These are phyloP conservation scores for Glycine latifolia DNA, from an alignment of 306 rosid species.

Conservation along the genomic window DNA sequence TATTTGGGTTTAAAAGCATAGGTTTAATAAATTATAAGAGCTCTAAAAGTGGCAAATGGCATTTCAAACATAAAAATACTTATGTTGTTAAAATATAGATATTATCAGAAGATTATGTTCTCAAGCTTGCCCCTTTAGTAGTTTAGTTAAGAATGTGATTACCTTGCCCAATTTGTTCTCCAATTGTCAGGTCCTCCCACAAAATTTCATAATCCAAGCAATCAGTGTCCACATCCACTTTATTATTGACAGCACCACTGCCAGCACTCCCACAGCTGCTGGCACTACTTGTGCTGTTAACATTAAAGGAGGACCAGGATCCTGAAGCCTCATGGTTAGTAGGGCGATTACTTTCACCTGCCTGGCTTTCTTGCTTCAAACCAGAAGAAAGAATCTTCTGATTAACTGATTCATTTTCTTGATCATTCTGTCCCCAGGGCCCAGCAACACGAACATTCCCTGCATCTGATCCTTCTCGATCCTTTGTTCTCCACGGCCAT, in stretches of 20 bases:
- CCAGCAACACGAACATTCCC: constrained; percentile 57
- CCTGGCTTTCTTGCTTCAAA: constrained; percentile 63
- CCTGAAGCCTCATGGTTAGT: constrained; percentile 73
- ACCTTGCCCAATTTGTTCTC: constrained; percentile 99
- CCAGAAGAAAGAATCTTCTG: constrained; percentile 55
- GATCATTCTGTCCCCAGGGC: constrained; percentile 76
- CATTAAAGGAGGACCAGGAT: constrained; percentile 81
- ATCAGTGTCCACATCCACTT: constrained; percentile 81
- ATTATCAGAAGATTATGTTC: constrained; percentile 36
- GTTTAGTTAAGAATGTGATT: constrained; percentile 37
- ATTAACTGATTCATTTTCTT: constrained; percentile 64
- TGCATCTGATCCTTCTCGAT: constrained; percentile 69
- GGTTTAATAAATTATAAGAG: constrained; percentile 7
- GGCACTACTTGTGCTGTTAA: constrained; percentile 95
- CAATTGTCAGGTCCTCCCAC: constrained; percentile 96
- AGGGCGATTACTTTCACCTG: constrained; percentile 63
- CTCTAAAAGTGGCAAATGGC: constrained; percentile 18
- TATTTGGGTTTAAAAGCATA: constrained; percentile 17
- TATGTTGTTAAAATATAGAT: constrained; percentile 6
- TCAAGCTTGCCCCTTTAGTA: constrained; percentile 21
- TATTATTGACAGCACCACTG: constrained; percentile 72
- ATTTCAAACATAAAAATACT: constrained; percentile 1
- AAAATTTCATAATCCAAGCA: constrained; percentile 93
- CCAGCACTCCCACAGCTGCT: constrained; percentile 96
- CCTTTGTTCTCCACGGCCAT: constrained; percentile 93